Evolutionary conservation across 2,329 filamentous ascomycete species (phyloP).

Genomic region (Acrodontium crateriforme): DNA sequence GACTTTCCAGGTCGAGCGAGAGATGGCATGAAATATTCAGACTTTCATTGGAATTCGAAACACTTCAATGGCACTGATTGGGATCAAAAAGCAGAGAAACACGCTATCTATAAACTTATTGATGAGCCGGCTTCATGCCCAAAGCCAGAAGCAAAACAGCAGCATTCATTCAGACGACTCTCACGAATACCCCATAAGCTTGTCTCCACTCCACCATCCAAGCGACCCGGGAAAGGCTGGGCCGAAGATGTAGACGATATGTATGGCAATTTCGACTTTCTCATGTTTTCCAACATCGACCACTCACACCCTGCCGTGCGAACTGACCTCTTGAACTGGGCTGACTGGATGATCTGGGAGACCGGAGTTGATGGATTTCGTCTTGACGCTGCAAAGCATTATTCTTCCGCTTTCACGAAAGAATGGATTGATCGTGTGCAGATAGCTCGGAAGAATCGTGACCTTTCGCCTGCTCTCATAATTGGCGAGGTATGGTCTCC

Average conservation of each 20-base stretch:
- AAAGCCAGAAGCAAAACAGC: slow-evolving; percentile 6
- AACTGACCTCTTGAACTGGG: slow-evolving; percentile 52
- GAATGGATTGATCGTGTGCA: slow-evolving; percentile 49
- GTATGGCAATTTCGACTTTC: slow-evolving; percentile 53
- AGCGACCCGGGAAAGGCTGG: slow-evolving; percentile 43
- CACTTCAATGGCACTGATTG: slow-evolving; percentile 59
- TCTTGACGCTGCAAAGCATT: slow-evolving; percentile 61
- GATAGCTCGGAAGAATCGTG: slow-evolving; percentile 24
- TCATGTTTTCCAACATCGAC: slow-evolving; percentile 62
- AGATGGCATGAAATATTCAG: slow-evolving; percentile 41
- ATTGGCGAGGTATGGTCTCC: slow-evolving; percentile 59
- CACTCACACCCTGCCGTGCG: slow-evolving; percentile 50
- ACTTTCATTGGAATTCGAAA: slow-evolving; percentile 50
- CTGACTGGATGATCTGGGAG: slow-evolving; percentile 49
- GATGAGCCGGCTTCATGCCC: slow-evolving; percentile 24
- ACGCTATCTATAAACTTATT: slow-evolving; percentile 51
- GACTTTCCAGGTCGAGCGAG: slow-evolving; percentile 44
- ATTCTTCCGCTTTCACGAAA: slow-evolving; percentile 50
- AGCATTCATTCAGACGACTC: neutral
- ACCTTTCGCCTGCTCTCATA: slow-evolving; percentile 42
- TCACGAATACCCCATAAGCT: slow-evolving; percentile 1
- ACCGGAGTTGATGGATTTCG: slow-evolving; percentile 52
- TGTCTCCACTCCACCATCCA: slow-evolving; percentile 1
- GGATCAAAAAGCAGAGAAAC: slow-evolving; percentile 42
- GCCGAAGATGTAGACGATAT: slow-evolving; percentile 46